Evolutionary conservation across 202 grass and related monocot species (phyloP), one percentile per base, ranked within the genome.

Genomic region (Elaeis oleifera): DNA sequence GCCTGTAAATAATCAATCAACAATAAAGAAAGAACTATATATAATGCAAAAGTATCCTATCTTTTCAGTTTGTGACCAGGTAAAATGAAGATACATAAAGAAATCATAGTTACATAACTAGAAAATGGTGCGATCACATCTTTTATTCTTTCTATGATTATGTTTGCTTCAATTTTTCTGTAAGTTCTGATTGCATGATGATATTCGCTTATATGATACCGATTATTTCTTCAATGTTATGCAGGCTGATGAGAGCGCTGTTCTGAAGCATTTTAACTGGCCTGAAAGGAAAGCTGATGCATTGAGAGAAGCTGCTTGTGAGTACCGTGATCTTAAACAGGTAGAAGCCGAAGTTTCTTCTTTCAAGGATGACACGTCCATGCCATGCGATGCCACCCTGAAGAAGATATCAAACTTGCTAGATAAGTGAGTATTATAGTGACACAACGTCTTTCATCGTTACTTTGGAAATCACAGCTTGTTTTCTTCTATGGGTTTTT

Each of bases 181-280:
- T 13, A 44, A 44, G 8, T 44, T 44, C 36, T 44, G 36, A 44
- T 44, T 44, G 36, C 36, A 44, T 44, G 36, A 44, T 8, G 36
- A 44, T 44, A 44, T 44, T 44, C 13, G 36, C 36, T 44, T 13
- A 44, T 44, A 44, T 44, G 36, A 44, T 44, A 14, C 36, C 9
- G 1, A 14, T 44, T 44, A 13, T 44, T 14, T 44, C 9, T 49
- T 58, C 23, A 54, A 31, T 56, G 32, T 62, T 59, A 14, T 61
- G 51, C 76, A 95, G 84, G 79, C 78, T 62, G 89, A 95, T 14
- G 90, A 95, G 78, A 79, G 71, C 57, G 90, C 86, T 17, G 83
- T 95, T 20, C 56, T 95, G 64, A 95, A 95, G 75, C 90, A 90
- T 65, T 95, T 95, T 74, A 81, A 80, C 69, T 95, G 90, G 90